Percentiles rank a stretch among this genome's conserved stretches.
Conservation (phyloP, 176 grass and related monocot species). For the Echinochloa phyllopogon region DNA sequence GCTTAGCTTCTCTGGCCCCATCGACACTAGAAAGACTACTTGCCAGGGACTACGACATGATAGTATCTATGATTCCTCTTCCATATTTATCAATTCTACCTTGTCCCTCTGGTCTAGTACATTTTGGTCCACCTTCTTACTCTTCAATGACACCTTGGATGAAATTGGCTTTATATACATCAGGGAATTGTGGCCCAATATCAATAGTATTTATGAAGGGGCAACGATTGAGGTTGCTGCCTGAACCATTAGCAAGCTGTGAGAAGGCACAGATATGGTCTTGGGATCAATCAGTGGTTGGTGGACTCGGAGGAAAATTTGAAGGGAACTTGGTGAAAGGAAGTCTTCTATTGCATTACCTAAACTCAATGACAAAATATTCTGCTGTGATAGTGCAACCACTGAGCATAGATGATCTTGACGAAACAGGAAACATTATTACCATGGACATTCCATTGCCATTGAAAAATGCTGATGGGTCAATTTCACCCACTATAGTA, state of each 20-base stretch:
- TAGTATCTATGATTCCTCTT: conserved; percentile 93
- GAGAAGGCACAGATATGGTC: conserved; percentile 93
- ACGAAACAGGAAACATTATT: conserved; percentile 70
- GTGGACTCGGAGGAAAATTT: conserved; percentile 71
- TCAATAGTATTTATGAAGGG: conserved; percentile 94
- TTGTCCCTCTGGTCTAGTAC: conserved; percentile 59
- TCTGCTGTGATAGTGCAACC: conserved; percentile 87
- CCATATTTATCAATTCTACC: conserved; percentile 77
- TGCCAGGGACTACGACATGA: conserved; percentile 87
- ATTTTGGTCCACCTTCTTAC: conserved; percentile 93
- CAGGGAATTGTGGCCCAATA: conserved; percentile 70
- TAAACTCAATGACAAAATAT: conserved; percentile 85
- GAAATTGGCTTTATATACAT: conserved; percentile 85
- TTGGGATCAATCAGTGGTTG: conserved; percentile 79
- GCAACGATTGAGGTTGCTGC: conserved; percentile 72
- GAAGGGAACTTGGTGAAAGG: conserved; percentile 90
- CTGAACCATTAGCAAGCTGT: conserved; percentile 76
- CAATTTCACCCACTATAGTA: conserved; percentile 41
- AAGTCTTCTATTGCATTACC: conserved; percentile 69
- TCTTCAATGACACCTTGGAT: conserved; percentile 98
- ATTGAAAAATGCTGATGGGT: conserved; percentile 74
- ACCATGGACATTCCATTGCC: conserved; percentile 77
- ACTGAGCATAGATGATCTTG: conserved; percentile 73
- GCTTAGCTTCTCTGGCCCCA: conserved; percentile 76
- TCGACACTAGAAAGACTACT: conserved; percentile 82